Conservation (phyloP, 2,329 filamentous ascomycete species). For the Colletotrichum sansevieriae region DNA sequence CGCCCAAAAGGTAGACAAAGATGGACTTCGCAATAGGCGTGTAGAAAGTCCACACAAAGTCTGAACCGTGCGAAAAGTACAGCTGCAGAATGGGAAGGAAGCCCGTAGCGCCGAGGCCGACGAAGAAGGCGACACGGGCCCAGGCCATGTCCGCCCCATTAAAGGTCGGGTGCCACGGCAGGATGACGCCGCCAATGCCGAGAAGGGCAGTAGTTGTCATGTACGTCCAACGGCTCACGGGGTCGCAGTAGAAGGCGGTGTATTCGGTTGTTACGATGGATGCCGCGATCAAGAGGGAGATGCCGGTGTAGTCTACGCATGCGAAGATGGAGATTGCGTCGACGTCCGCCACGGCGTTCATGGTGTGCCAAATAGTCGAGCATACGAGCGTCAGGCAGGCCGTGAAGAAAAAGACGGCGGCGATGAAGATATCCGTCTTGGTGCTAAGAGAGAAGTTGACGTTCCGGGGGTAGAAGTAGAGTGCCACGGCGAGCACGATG, state of each 20-base stretch:
- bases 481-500: constrained; percentile 87
- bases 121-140: constrained; percentile 92
- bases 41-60: constrained; percentile 91
- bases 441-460: constrained; percentile 88
- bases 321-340: constrained; percentile 93
- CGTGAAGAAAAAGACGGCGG: constrained; percentile 94
- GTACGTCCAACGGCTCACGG: constrained; percentile 86
- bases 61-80: constrained; percentile 79
- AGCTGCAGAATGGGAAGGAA: constrained; percentile 92
- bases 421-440: constrained; percentile 90
- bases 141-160: constrained; percentile 94
- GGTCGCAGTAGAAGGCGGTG: constrained; percentile 98
- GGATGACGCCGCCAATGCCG: constrained; percentile 87
- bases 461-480: constrained; percentile 95
- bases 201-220: constrained; percentile 85
- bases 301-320: constrained; percentile 98
- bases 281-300: constrained; percentile 92
- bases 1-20: constrained; percentile 86
- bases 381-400: constrained; percentile 95
- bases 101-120: constrained; percentile 87
- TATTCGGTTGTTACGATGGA: constrained; percentile 99
- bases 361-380: constrained; percentile 97
- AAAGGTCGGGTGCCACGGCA: constrained; percentile 97
- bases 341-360: constrained; percentile 95
- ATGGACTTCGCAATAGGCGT: constrained; percentile 87